Percentiles rank a stretch among this genome's conserved stretches.
These are phyloP conservation scores for Kodamaea suecica DNA, from an alignment of 1,139 yeast genomes.

Conservation along the genomic window DNA sequence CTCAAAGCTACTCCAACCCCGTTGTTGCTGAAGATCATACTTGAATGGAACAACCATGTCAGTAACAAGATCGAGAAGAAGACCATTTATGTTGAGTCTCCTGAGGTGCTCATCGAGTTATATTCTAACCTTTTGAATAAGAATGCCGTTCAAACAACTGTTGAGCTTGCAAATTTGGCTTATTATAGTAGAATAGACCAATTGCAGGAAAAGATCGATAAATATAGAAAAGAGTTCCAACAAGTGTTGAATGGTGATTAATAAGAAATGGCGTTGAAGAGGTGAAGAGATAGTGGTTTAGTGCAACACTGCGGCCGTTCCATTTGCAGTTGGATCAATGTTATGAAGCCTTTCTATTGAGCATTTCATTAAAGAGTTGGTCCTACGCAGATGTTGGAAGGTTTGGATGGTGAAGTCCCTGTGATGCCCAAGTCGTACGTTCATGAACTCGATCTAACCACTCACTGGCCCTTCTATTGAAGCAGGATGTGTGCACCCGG, in stretches of 20 bases:
- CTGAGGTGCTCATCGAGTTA: slow-evolving; percentile 13
- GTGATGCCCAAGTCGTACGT: too few relatives aligned
- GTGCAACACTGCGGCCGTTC: too few relatives aligned
- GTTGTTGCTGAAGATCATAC: slow-evolving; percentile 13
- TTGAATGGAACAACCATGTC: slow-evolving; percentile 21
- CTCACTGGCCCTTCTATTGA: too few relatives aligned
- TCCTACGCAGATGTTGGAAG: too few relatives aligned
- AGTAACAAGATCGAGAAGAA: slow-evolving; percentile 15
- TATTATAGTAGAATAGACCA: slow-evolving; percentile 21
- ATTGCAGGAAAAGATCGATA: slow-evolving; percentile 15
- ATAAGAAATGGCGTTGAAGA: too few relatives aligned
- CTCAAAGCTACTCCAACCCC: slow-evolving; percentile 11
- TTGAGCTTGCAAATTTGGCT: slow-evolving; percentile 23
- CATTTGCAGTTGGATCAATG: too few relatives aligned
- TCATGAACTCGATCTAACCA: too few relatives aligned
- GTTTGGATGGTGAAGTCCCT: too few relatives aligned
- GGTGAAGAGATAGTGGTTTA: too few relatives aligned
- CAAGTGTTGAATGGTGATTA: slow-evolving; percentile 2
- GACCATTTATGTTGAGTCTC: slow-evolving; percentile 10
- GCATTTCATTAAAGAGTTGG: too few relatives aligned
- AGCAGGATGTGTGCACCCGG: too few relatives aligned
- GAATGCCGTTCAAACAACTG: slow-evolving; percentile 18
- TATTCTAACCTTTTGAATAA: slow-evolving; percentile 17
- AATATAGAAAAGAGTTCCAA: slow-evolving; percentile 13
- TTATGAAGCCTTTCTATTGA: too few relatives aligned